phyloP scores from a whole-genome alignment of 2,329 filamentous ascomycete species.

The Alternaria solani region DNA sequence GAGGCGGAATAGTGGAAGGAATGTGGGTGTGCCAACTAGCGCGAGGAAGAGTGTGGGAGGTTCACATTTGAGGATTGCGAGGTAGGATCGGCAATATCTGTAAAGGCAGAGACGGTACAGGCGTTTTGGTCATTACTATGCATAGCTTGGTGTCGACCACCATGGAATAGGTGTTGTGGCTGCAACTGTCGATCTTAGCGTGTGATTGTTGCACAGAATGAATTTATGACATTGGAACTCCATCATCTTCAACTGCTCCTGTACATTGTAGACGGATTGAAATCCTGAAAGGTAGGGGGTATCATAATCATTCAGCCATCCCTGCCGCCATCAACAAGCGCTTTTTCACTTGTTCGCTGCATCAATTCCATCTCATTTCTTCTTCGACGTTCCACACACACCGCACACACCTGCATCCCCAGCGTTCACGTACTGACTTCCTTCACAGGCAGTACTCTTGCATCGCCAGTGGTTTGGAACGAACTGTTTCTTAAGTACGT shows the following conservation, averaged over 20 bases:
- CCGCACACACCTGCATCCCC: constrained; percentile 75
- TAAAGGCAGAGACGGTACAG: constrained; percentile 43
- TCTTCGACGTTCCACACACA: constrained; percentile 63
- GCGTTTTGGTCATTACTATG: constrained; percentile 31
- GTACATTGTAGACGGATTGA: not conserved
- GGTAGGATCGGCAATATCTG: constrained; percentile 8
- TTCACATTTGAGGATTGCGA: constrained; percentile 44
- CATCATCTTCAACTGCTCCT: not conserved
- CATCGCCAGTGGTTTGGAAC: constrained; percentile 72
- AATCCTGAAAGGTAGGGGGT: not conserved
- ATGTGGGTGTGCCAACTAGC: constrained; percentile 20
- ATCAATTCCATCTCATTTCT: not conserved
- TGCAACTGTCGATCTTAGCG: not conserved
- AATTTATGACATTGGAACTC: constrained; percentile 9
- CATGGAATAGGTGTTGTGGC: not conserved
- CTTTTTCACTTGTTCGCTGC: not conserved
- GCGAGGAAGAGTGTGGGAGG: constrained; percentile 60
- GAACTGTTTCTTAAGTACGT: constrained; percentile 68
- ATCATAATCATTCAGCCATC: not conserved
- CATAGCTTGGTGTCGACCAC: constrained; percentile 19
- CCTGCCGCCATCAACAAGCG: not conserved
- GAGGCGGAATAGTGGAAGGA: constrained; percentile 41
- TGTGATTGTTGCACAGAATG: constrained; percentile 8
- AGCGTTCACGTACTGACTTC: constrained; percentile 70
- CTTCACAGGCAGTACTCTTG: constrained; percentile 62